These are phyloP conservation scores for Hamamelis virginiana DNA, from an alignment of 164 flowering plant genomes.

Conservation along the genomic window DNA sequence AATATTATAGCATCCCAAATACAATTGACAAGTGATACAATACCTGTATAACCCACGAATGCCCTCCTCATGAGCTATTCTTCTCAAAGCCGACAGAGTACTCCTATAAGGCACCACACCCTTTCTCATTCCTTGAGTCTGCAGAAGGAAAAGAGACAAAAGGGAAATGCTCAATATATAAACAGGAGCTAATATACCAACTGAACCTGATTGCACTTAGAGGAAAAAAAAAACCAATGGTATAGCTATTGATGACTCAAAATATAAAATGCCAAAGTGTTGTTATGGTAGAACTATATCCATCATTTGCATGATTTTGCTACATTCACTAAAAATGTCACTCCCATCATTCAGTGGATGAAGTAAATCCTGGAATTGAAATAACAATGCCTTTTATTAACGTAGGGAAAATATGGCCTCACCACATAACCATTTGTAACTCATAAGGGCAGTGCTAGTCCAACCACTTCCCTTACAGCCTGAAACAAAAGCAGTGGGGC, in stretches of 20 bases:
- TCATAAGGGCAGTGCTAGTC: too few species aligned
- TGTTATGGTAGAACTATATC: too few species aligned
- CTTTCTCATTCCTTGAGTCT: constrained; percentile 91
- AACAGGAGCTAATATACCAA: constrained; percentile 2
- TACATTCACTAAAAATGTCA: too few species aligned
- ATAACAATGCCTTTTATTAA: too few species aligned
- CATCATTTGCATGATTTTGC: too few species aligned
- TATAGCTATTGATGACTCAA: too few species aligned
- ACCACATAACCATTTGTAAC: background rate
- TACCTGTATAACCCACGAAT: constrained; percentile 96
- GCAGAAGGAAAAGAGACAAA: constrained; percentile 21
- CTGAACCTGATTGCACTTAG: background rate
- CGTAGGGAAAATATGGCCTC: background rate
- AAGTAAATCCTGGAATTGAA: too few species aligned
- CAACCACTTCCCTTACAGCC: too few species aligned
- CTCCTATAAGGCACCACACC: constrained; percentile 73
- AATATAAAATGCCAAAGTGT: too few species aligned
- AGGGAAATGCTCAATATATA: constrained; percentile 3
- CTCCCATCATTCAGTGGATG: too few species aligned
- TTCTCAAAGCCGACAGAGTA: constrained; percentile 84
- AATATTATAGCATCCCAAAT: background rate
- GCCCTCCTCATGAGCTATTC: constrained; percentile 89
- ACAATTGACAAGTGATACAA: background rate
- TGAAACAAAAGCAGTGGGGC: too few species aligned
- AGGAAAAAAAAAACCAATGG: background rate